Evolutionary conservation across 331 rosid species (phyloP).

Genomic region (Pyrus hybrid): DNA sequence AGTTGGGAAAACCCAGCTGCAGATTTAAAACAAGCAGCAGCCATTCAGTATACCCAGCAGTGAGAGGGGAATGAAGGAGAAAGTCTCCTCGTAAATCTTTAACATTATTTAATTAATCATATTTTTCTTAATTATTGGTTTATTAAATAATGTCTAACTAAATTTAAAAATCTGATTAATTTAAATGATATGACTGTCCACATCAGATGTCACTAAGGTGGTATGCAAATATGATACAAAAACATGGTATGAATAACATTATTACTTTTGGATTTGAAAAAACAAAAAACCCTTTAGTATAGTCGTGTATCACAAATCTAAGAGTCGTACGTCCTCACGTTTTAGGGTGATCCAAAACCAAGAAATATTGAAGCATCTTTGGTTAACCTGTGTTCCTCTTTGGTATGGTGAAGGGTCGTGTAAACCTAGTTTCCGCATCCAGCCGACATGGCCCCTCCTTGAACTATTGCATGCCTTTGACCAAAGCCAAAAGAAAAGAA

Average conservation of each 20-base stretch:
- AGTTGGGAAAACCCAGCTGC: conserved; percentile 31
- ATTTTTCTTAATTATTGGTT: no score
- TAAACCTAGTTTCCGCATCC: not conserved
- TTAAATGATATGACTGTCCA: no score
- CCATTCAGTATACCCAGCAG: not conserved
- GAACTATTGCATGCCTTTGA: not conserved
- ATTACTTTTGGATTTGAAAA: no score
- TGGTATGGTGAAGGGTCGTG: not conserved
- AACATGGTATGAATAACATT: no score
- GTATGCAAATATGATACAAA: no score
- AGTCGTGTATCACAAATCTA: not conserved
- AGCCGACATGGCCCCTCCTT: not conserved
- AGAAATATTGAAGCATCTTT: not conserved
- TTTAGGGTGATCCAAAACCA: no score
- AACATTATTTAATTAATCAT: no score
- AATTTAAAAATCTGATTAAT: no score
- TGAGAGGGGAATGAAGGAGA: no score
- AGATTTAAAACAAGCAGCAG: conserved; percentile 50
- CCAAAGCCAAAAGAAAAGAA: not conserved
- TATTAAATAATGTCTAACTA: no score
- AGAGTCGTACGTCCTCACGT: not conserved
- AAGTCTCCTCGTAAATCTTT: no score
- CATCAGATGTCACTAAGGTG: no score
- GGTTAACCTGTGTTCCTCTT: not conserved
- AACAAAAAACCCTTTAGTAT: not conserved